Evolutionary conservation across 371 early-diverging fungal genomes (phyloP).

Genomic region (Rhizopus delemar): DNA sequence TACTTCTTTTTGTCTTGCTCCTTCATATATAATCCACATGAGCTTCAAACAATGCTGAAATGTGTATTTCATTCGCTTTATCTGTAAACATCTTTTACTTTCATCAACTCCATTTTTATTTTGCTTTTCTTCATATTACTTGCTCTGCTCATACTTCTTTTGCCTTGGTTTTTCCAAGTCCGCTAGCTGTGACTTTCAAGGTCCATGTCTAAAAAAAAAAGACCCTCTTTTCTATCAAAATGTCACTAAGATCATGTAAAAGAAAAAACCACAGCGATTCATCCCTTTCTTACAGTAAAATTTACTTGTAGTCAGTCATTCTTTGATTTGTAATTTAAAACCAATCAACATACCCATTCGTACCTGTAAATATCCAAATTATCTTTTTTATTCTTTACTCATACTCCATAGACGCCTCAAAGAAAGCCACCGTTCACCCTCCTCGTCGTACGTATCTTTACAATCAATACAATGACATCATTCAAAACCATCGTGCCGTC

Average conservation of each 20-base stretch:
- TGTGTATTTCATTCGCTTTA: no score
- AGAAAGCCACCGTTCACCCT: constrained; percentile 33
- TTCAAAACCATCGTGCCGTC: constrained; percentile 57
- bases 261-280: no score
- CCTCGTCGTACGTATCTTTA: constrained; percentile 56
- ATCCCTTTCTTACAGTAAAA: background rate
- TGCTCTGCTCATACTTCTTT: no score
- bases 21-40: no score
- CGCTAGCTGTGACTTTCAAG: background rate
- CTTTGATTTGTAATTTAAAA: constrained; percentile 29
- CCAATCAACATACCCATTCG: constrained; percentile 17
- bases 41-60: no score
- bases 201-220: background rate
- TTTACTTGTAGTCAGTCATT: constrained; percentile 22
- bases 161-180: background rate
- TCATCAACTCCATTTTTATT: no score
- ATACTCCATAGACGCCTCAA: constrained; percentile 34
- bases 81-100: no score
- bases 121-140: no score
- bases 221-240: constrained; percentile 6
- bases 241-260: constrained; percentile 38
- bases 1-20: no score
- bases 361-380: constrained; percentile 15
- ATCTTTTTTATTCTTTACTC: background rate
- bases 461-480: constrained; percentile 50